Base-by-base conservation (phyloP, 208 protist species). In the Trypanosoma vivax region DNA sequence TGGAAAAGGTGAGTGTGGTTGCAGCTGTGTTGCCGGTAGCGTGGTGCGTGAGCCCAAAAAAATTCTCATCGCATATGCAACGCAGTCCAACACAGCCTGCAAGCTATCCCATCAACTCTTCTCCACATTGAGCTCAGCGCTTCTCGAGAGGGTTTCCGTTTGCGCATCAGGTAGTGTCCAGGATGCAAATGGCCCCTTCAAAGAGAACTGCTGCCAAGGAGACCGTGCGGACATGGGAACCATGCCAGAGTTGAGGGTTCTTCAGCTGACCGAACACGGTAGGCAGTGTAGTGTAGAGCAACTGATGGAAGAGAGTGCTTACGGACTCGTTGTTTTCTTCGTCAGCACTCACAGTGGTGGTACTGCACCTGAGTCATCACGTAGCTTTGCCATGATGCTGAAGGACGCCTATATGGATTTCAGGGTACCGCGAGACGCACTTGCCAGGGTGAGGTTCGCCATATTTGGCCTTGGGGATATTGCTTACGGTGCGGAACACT, bases 391-490 rank as follows among this genome's bases (percentile, higher is more conserved):
- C 49, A 34, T 50, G 9, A 34, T 90, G 51, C 59, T 96, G 40
- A 62, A 85, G 24, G 88, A 95, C 51, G 70, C 82, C 24, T 83
- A 66, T 42, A 68, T 84, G 47, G 90, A 95, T 37, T 83, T 90
- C 60, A 79, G 90, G 13, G 70, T 95, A 7, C 59, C 79, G 0
- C 72, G 80, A 46, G 73, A 90, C 52, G 40, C 57, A 0, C 69
- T 95, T 9, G 34, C 51, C 7, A 16, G 69, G 9, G 83, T 69
- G 42, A 75, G 74, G 39, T 94, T 94, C 51, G 73, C 78, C 18
- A 41, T 96, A 6, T 95, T 97, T 66, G 90, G 89, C 7, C 68
- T 95, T 10, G 92, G 92, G 25, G 86, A 96, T 51, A 62, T 75
- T 39, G 73, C 75, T 9, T 97, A 95, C 61, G 83, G 83, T 29